Evolutionary conservation across 2,329 filamentous ascomycete genomes (phyloP).

Genomic region (Epichloe gansuensis): DNA sequence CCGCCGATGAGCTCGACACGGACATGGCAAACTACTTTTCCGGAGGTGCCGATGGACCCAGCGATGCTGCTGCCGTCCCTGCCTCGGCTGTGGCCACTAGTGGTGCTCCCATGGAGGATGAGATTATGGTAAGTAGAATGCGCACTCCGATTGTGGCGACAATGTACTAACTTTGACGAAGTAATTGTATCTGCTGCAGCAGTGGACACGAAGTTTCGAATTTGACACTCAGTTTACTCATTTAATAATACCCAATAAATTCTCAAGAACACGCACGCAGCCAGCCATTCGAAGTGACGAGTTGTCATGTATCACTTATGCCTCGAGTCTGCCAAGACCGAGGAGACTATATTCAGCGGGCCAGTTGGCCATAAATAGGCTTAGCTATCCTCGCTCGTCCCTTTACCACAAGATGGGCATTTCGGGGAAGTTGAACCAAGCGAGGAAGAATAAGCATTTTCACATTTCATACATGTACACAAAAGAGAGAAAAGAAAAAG

Average conservation of each 20-base stretch:
- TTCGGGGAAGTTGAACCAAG: background rate
- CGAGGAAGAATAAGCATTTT: background rate
- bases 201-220: background rate
- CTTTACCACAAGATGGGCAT: background rate
- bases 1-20: conserved; percentile 84
- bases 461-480: background rate
- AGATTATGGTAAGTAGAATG: conserved; percentile 35
- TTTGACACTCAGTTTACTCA: background rate
- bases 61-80: conserved; percentile 31
- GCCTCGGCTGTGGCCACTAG: conserved; percentile 30
- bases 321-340: background rate
- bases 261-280: background rate
- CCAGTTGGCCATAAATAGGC: background rate
- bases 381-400: too few species aligned
- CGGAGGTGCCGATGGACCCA: conserved; percentile 30
- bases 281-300: background rate
- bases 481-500: background rate
- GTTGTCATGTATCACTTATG: background rate
- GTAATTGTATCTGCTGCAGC: background rate
- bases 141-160: background rate
- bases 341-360: background rate
- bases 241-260: conserved; percentile 6
- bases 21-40: conserved; percentile 96
- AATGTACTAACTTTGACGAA: conserved; percentile 1
- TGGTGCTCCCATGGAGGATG: conserved; percentile 54